Evolutionary conservation across 805 yeast species (phyloP).

Genomic region (Ogataea trehalophila): DNA sequence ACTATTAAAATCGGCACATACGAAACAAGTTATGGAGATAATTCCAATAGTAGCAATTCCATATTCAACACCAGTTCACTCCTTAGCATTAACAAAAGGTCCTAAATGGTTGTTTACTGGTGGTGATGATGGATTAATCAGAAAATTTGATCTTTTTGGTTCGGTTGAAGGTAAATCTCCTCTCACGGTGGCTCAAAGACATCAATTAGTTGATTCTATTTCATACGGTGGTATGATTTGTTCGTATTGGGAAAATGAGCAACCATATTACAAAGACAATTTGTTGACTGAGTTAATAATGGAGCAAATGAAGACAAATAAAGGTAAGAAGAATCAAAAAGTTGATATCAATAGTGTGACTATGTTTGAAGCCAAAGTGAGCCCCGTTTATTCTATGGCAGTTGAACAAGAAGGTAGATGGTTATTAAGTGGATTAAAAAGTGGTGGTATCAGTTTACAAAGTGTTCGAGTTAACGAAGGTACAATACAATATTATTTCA

Average conservation of each 20-base stretch:
- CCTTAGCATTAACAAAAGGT: slow-evolving; percentile 72
- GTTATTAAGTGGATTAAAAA: slow-evolving; percentile 73
- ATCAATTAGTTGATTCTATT: slow-evolving; percentile 80
- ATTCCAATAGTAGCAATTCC: slow-evolving; percentile 87
- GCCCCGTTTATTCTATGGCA: slow-evolving; percentile 86
- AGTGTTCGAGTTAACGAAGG: slow-evolving; percentile 84
- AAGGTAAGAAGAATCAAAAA: slow-evolving; percentile 16
- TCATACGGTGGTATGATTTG: slow-evolving; percentile 76
- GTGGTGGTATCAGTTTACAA: slow-evolving; percentile 85
- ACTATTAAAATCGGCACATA: slow-evolving; percentile 39
- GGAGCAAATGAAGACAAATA: slow-evolving; percentile 14
- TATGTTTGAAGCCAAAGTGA: slow-evolving; percentile 52
- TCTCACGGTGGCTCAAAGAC: slow-evolving; percentile 86
- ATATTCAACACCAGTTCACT: slow-evolving; percentile 70
- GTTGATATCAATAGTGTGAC: slow-evolving; percentile 34
- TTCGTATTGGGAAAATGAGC: slow-evolving; percentile 96
- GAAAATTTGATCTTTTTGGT: slow-evolving; percentile 82
- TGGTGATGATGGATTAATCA: slow-evolving; percentile 90
- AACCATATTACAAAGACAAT: slow-evolving; percentile 55
- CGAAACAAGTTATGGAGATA: slow-evolving; percentile 60
- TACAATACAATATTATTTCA: slow-evolving; percentile 66
- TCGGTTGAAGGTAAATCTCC: slow-evolving; percentile 85
- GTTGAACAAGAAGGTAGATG: slow-evolving; percentile 80
- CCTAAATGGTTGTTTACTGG: slow-evolving; percentile 89
- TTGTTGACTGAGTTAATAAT: slow-evolving; percentile 19